Percentiles rank a stretch among this genome's conserved stretches.
Evolutionary conservation across 2,329 filamentous ascomycete genomes (phyloP).

Genomic region (Penicillium sp.): DNA sequence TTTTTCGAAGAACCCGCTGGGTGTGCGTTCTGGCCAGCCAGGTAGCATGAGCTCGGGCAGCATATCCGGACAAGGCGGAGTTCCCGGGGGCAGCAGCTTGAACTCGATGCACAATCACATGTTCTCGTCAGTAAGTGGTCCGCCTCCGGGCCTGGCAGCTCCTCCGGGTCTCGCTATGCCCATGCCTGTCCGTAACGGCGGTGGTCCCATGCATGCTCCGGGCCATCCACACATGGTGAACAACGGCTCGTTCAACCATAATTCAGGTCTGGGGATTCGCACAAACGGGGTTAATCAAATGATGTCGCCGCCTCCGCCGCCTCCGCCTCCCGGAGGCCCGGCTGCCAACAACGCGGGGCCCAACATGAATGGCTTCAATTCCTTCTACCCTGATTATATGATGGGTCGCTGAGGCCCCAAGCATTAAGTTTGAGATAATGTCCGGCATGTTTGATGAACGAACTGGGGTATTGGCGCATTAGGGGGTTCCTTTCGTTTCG

Average conservation of each 20-base stretch:
- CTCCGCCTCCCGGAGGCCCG: constrained; percentile 28
- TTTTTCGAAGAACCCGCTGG: constrained; percentile 95
- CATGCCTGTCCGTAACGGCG: constrained; percentile 32
- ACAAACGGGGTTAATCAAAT: constrained; percentile 32
- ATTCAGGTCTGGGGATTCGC: constrained; percentile 38
- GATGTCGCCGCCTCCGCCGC: constrained; percentile 31
- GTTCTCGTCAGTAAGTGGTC: constrained; percentile 66
- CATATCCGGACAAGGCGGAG: constrained; percentile 49
- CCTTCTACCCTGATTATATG: constrained; percentile 47
- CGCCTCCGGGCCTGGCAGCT: constrained; percentile 73
- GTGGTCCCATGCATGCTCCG: constrained; percentile 27
- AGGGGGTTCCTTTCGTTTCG: constrained; percentile 33
- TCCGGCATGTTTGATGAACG: constrained; percentile 43
- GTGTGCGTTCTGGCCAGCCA: constrained; percentile 74
- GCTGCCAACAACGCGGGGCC: constrained; percentile 28
- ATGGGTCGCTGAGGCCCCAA: constrained; percentile 41
- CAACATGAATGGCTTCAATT: constrained; percentile 35
- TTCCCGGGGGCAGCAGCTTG: constrained; percentile 56
- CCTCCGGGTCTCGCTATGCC: constrained; percentile 64
- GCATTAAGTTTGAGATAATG: constrained; percentile 33
- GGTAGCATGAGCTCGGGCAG: constrained; percentile 51
- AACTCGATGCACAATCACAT: constrained; percentile 54
- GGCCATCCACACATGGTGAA: constrained; percentile 30
- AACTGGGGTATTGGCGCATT: constrained; percentile 41
- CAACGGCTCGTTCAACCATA: constrained; percentile 34